These are phyloP conservation scores for Verticillium isaacii DNA, from an alignment of 2,329 filamentous ascomycete genomes.

Conservation along the genomic window DNA sequence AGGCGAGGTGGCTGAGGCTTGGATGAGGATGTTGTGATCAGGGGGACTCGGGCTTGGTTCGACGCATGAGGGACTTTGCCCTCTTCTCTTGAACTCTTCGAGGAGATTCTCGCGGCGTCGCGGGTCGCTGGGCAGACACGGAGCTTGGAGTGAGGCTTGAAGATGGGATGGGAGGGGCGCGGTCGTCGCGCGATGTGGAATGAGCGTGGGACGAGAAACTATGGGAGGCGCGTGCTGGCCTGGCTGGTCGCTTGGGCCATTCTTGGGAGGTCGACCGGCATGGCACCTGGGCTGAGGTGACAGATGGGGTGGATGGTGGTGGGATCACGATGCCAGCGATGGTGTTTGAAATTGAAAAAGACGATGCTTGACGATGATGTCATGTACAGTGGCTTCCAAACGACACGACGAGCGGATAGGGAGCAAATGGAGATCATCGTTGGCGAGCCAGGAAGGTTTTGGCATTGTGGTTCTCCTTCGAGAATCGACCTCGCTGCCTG, in stretches of 20 bases:
- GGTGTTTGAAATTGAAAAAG: neutral
- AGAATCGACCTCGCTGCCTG: neutral
- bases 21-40: neutral
- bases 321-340: neutral
- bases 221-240: neutral
- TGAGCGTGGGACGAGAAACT: neutral
- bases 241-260: neutral
- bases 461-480: neutral
- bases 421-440: neutral
- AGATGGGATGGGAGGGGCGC: neutral
- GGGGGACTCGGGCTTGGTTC: neutral
- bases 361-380: neutral
- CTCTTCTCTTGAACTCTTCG: neutral
- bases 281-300: neutral
- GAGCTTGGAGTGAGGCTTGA: neutral
- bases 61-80: neutral
- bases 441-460: neutral
- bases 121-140: neutral
- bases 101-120: neutral
- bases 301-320: neutral
- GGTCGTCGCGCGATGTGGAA: conserved; percentile 1
- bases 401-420: neutral
- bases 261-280: neutral
- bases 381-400: neutral
- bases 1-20: neutral